A percentile compares a stretch with the other conserved stretches of the same genome.
Evolutionary conservation across 306 rosid species (phyloP).

Genomic region (Castanea sativa): DNA sequence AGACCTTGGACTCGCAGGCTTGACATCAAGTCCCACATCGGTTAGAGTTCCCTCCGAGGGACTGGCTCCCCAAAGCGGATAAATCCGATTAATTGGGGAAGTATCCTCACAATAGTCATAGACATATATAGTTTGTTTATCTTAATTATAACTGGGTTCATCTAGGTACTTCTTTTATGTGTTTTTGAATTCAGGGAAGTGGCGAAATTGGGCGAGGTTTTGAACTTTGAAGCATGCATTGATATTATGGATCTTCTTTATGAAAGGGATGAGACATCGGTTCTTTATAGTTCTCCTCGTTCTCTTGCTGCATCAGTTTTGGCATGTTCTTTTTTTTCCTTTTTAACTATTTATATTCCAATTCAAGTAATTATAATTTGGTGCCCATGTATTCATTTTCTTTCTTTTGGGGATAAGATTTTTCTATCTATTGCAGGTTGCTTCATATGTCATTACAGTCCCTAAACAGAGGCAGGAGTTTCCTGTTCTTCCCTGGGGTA

Average conservation of each 20-base stretch:
- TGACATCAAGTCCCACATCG: too few relatives aligned
- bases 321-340: constrained; percentile 34
- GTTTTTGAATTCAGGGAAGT: constrained; percentile 55
- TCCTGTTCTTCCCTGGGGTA: constrained; percentile 91
- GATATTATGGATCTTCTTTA: constrained; percentile 87
- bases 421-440: constrained; percentile 48
- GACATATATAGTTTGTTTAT: constrained; percentile 9
- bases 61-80: too few relatives aligned
- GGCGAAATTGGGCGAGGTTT: constrained; percentile 73
- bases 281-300: constrained; percentile 47
- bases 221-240: constrained; percentile 73
- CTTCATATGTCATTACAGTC: constrained; percentile 66
- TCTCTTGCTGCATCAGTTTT: constrained; percentile 77
- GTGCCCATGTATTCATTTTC: background rate
- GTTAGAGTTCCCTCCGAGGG: too few relatives aligned
- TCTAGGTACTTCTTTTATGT: constrained; percentile 6
- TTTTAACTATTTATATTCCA: background rate
- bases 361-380: background rate
- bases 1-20: too few relatives aligned
- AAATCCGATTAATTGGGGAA: too few relatives aligned
- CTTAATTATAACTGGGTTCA: constrained; percentile 1
- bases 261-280: constrained; percentile 66
- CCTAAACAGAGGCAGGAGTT: constrained; percentile 80
- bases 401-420: background rate
- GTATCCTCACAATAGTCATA: too few relatives aligned